phyloP scores from a whole-genome alignment of 768 basidiomycete genomes.

The Mycena epipterygia region DNA sequence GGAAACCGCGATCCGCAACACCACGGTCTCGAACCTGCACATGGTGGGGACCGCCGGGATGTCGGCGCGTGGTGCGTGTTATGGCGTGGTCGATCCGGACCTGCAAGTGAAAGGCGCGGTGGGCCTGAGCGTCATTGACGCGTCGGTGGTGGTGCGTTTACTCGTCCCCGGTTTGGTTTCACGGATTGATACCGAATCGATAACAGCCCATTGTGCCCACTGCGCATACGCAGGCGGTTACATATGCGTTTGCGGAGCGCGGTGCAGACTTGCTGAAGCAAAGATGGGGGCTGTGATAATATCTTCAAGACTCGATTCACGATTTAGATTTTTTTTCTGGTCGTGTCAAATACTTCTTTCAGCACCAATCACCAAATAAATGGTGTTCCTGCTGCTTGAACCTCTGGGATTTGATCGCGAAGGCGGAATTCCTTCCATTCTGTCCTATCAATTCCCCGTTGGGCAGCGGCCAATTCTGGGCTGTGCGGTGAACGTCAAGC shows the following conservation, averaged over 20 bases:
- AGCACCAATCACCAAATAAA: slow-evolving; percentile 9
- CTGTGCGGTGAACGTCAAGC: background rate
- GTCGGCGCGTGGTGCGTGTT: slow-evolving; percentile 5
- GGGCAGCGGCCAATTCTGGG: background rate
- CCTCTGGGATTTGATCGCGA: background rate
- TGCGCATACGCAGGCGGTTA: slow-evolving; percentile 6
- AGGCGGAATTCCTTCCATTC: background rate
- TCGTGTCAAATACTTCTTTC: slow-evolving; percentile 17
- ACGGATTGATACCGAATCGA: background rate
- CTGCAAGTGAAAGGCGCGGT: slow-evolving; percentile 14
- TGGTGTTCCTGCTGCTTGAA: background rate
- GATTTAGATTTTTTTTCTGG: background rate
- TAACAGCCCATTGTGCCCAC: slow-evolving; percentile 12
- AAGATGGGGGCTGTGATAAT: slow-evolving; percentile 4
- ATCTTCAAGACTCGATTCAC: slow-evolving; percentile 8
- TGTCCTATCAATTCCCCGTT: no score
- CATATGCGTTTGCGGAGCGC: slow-evolving; percentile 19
- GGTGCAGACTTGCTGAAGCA: slow-evolving; percentile 16
- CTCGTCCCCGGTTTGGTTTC: background rate
- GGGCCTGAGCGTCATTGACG: slow-evolving; percentile 15
- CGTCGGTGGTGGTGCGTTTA: slow-evolving; percentile 15
- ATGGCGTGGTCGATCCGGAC: slow-evolving; percentile 17
- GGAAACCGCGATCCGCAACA: slow-evolving; percentile 4
- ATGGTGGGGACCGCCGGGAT: slow-evolving; percentile 17
- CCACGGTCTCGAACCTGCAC: background rate